A percentile compares a stretch with the other conserved stretches of the same genome.
phyloP scores from a whole-genome alignment of 441 rosid genomes.

The Arabidopsis lyrata region DNA sequence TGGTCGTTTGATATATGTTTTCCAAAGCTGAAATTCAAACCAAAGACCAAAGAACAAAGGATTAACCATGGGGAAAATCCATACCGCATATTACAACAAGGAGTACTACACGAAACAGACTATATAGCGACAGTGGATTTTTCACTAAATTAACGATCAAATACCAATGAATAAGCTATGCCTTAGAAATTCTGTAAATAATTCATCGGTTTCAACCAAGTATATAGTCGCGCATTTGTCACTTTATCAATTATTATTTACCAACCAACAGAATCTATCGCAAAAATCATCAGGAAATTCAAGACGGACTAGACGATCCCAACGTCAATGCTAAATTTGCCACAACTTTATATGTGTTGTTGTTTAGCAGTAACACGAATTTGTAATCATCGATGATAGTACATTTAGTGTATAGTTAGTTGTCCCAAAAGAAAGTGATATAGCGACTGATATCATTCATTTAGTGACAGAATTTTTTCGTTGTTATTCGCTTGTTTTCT shows the following conservation, averaged over 20 bases:
- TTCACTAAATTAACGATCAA: not conserved
- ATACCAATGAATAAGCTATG: too few species aligned
- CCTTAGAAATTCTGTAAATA: not conserved
- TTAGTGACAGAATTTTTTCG: not conserved
- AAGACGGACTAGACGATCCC: not conserved
- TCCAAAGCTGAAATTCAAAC: constrained; percentile 57
- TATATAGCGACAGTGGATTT: not conserved
- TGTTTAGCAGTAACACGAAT: not conserved
- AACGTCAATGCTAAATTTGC: not conserved
- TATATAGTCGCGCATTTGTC: not conserved
- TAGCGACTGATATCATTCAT: not conserved
- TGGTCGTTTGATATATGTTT: constrained; percentile 70
- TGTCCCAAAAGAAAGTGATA: not conserved
- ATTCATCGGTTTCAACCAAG: not conserved
- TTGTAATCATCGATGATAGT: not conserved
- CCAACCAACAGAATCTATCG: not conserved
- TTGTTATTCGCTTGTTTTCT: not conserved
- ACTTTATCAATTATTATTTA: not conserved
- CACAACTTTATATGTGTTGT: not conserved
- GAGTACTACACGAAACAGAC: not conserved
- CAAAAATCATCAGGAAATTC: not conserved
- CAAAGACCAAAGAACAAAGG: constrained; percentile 2
- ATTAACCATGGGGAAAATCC: not conserved
- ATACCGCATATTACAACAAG: not conserved
- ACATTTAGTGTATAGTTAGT: not conserved